These are phyloP conservation scores for Trametopsis cervina DNA, from an alignment of 768 basidiomycete species.

Conservation along the genomic window DNA sequence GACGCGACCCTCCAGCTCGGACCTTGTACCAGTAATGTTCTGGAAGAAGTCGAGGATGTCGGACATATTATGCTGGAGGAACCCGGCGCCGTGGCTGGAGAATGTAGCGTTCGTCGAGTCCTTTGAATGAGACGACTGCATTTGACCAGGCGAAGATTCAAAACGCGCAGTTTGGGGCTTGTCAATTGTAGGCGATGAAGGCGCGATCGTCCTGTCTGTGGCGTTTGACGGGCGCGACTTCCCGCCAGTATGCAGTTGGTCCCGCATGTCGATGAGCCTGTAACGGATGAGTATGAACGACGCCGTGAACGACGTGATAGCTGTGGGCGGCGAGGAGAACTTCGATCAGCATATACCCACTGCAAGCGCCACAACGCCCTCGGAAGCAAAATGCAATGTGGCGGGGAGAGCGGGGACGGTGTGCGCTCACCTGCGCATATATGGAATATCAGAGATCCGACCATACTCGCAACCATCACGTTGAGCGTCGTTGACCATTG, in stretches of 20 bases:
- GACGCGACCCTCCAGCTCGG: slow-evolving; percentile 16
- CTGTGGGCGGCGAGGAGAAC: no score
- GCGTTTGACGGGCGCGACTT: neutral
- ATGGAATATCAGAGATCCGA: slow-evolving; percentile 11
- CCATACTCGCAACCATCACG: slow-evolving; percentile 9
- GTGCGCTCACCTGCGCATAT: slow-evolving; percentile 10
- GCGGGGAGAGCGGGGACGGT: neutral
- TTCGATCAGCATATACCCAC: neutral
- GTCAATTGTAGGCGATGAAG: neutral
- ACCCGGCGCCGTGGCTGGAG: neutral
- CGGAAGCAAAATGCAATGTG: no score
- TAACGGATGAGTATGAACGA: slow-evolving; percentile 15
- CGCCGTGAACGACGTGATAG: slow-evolving; percentile 13
- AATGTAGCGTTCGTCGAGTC: neutral
- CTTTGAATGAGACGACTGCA: slow-evolving; percentile 1
- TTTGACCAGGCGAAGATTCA: neutral
- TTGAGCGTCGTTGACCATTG: slow-evolving; percentile 7
- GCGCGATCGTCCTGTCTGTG: neutral
- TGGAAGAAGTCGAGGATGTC: slow-evolving; percentile 10
- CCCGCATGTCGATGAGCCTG: slow-evolving; percentile 10
- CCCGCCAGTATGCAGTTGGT: slow-evolving; percentile 2
- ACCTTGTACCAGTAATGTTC: slow-evolving; percentile 9
- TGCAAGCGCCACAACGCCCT: neutral
- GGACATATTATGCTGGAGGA: neutral
- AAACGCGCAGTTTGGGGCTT: neutral